Evolutionary conservation across 306 rosid genomes (phyloP).

Genomic region (Inga leiocalycina): DNA sequence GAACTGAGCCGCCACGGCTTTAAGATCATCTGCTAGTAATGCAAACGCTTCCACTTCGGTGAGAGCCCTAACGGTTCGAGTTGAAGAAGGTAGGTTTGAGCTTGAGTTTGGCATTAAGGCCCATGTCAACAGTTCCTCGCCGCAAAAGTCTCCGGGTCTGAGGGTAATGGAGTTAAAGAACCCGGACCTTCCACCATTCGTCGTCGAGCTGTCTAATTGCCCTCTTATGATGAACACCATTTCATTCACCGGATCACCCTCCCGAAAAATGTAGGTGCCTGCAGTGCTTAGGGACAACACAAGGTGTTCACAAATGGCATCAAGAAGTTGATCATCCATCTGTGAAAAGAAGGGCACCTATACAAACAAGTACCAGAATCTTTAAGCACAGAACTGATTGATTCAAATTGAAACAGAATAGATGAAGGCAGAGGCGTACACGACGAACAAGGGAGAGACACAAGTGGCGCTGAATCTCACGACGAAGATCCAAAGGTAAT

Average conservation of each 20-base stretch:
- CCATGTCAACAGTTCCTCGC: constrained; percentile 95
- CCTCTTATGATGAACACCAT: constrained; percentile 91
- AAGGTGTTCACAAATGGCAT: constrained; percentile 85
- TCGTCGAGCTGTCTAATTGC: constrained; percentile 87
- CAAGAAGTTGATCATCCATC: constrained; percentile 86
- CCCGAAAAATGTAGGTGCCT: constrained; percentile 81
- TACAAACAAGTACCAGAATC: constrained; percentile 10
- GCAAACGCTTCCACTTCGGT: constrained; percentile 94
- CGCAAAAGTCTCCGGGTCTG: constrained; percentile 88
- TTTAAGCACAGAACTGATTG: background rate
- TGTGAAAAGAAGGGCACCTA: constrained; percentile 94
- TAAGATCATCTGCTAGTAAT: constrained; percentile 85
- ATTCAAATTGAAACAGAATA: too few relatives aligned
- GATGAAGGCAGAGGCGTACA: constrained; percentile 45
- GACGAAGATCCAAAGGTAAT: constrained; percentile 71
- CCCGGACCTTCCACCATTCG: constrained; percentile 85
- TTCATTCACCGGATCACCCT: constrained; percentile 93
- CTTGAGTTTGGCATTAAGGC: constrained; percentile 90
- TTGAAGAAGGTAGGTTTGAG: constrained; percentile 80
- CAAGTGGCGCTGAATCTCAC: constrained; percentile 83
- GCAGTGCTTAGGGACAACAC: constrained; percentile 75
- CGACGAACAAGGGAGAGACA: constrained; percentile 89
- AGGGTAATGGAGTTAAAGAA: constrained; percentile 81
- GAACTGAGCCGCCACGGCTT: constrained; percentile 87
- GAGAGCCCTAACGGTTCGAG: constrained; percentile 76